Evolutionary conservation across 352 stramenopile species (phyloP).

Genomic region (Phytophthora litchii): DNA sequence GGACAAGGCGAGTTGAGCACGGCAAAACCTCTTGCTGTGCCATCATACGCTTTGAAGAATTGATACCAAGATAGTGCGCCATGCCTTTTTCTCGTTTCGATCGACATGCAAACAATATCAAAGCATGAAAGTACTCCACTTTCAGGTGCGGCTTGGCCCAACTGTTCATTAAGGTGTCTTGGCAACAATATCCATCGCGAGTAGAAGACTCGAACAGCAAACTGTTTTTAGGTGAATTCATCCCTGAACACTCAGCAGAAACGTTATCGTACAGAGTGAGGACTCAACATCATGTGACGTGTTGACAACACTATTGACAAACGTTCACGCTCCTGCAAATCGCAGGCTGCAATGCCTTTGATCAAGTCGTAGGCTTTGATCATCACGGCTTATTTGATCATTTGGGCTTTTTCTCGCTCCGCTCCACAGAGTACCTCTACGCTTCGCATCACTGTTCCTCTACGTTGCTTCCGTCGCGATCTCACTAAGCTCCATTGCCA

Average conservation of each 20-base stretch:
- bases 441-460: not conserved
- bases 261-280: conserved; percentile 3
- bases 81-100: not conserved
- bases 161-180: too few relatives aligned
- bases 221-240: too few relatives aligned
- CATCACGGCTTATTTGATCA: conserved; percentile 1
- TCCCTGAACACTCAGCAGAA: not conserved
- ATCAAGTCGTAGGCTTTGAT: too few relatives aligned
- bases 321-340: not conserved
- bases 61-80: not conserved
- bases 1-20: not conserved
- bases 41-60: conserved; percentile 5
- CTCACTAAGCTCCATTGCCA: not conserved
- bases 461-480: not conserved
- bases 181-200: too few relatives aligned
- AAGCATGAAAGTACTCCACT: too few relatives aligned
- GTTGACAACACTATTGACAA: too few relatives aligned
- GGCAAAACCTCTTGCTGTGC: not conserved
- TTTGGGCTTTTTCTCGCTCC: conserved; percentile 11
- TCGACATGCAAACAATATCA: not conserved
- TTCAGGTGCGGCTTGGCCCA: too few relatives aligned
- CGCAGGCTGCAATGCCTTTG: not conserved
- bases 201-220: not conserved
- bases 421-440: not conserved
- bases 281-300: not conserved